phyloP scores from a whole-genome alignment of 192 early-diverging fungal species.

The Backusella macrospora region DNA sequence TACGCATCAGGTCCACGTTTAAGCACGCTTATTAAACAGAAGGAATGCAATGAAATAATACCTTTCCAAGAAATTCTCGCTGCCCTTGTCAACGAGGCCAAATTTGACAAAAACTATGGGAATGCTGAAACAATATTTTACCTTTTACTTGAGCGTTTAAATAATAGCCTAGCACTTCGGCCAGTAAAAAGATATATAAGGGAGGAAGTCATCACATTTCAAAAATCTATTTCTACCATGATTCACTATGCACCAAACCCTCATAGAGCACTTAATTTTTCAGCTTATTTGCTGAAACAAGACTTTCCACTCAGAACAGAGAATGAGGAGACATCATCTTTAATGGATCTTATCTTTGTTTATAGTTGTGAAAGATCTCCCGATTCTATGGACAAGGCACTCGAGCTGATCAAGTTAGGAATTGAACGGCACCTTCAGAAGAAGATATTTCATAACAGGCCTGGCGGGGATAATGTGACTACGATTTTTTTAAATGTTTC shows the following conservation, averaged over 20 bases:
- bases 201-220: neutral
- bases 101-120: neutral
- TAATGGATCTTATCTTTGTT: neutral
- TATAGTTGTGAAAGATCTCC: neutral
- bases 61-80: neutral
- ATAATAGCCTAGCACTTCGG: neutral
- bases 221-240: neutral
- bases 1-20: no score
- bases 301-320: neutral
- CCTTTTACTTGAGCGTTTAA: neutral
- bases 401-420: neutral
- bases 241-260: neutral
- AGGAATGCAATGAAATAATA: neutral
- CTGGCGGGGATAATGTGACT: neutral
- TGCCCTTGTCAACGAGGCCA: neutral
- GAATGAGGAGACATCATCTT: neutral
- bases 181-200: neutral
- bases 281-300: neutral
- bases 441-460: fast-evolving
- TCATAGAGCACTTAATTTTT: neutral
- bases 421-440: neutral
- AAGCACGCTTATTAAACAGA: no score
- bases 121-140: neutral
- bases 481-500: neutral
- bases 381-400: neutral